Conservation (phyloP, 306 rosid genomes). For the Mucuna pruriens region DNA sequence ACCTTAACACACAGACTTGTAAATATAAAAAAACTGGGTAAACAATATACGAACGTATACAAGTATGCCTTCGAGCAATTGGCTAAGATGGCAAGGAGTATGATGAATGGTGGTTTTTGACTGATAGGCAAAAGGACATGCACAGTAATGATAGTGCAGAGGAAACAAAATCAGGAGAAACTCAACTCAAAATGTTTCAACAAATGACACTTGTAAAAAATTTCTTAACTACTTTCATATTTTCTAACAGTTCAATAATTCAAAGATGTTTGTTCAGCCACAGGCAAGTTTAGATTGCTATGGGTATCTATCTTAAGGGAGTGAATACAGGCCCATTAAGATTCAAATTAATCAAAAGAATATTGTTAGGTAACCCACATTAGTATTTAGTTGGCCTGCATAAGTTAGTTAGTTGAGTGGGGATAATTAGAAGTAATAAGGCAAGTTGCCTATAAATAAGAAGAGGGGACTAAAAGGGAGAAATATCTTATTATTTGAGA, state of each 20-base stretch:
- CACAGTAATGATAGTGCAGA: neutral
- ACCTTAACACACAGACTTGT: slow-evolving; percentile 2
- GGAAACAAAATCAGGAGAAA: neutral
- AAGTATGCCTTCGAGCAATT: slow-evolving; percentile 9
- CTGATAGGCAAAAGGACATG: slow-evolving; percentile 14
- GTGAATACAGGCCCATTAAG: slow-evolving; percentile 20
- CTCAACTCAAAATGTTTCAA: neutral
- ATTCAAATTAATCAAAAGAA: slow-evolving; percentile 23
- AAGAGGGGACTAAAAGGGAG: neutral
- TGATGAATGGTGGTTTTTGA: neutral
- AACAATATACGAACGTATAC: neutral
- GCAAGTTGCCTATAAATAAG: neutral
- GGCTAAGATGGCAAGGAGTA: neutral
- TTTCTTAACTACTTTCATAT: neutral
- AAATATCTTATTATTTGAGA: neutral
- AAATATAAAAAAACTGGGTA: slow-evolving; percentile 1
- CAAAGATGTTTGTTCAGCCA: neutral
- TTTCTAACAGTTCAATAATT: neutral
- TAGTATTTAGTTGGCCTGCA: neutral
- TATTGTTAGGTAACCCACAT: neutral
- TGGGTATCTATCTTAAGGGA: slow-evolving; percentile 9
- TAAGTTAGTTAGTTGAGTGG: neutral
- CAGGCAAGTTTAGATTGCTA: slow-evolving; percentile 6
- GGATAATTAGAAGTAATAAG: neutral
- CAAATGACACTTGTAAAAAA: neutral